Evolutionary conservation across 1,284 basidiomycete species (phyloP).

Genomic region (Malassezia psittaci): DNA sequence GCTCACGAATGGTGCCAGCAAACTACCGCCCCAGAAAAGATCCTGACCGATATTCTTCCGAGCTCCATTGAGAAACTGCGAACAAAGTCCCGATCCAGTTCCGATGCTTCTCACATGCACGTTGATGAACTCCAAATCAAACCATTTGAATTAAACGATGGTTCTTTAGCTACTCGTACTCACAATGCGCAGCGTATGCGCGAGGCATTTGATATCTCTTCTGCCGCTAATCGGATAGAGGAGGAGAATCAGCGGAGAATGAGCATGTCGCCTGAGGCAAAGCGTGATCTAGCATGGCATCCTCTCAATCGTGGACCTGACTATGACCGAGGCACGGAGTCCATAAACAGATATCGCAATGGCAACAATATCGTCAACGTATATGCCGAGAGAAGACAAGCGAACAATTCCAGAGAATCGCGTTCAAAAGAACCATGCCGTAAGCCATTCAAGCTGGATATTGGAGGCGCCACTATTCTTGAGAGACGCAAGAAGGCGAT

Average conservation of each 20-base stretch:
- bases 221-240: conserved; percentile 97
- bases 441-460: conserved; percentile 32
- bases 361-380: too few species aligned
- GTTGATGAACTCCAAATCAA: conserved; percentile 14
- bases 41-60: not conserved
- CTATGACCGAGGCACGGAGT: not conserved
- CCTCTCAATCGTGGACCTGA: conserved; percentile 68
- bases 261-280: conserved; percentile 45
- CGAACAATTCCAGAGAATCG: too few species aligned
- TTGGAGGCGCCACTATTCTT: conserved; percentile 41
- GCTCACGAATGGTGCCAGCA: conserved; percentile 78
- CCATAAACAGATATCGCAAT: too few species aligned
- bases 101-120: conserved; percentile 51
- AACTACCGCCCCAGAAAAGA: not conserved
- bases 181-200: conserved; percentile 56
- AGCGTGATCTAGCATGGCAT: conserved; percentile 50
- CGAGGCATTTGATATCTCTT: conserved; percentile 97
- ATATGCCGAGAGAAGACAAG: too few species aligned
- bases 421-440: too few species aligned
- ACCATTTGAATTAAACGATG: too few species aligned
- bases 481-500: conserved; percentile 26
- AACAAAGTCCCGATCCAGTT: conserved; percentile 64
- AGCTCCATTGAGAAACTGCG: not conserved
- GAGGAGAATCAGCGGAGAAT: conserved; percentile 64
- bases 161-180: not conserved